Conservation (phyloP, 805 yeast species). For the Dipodascus geniculatus region DNA sequence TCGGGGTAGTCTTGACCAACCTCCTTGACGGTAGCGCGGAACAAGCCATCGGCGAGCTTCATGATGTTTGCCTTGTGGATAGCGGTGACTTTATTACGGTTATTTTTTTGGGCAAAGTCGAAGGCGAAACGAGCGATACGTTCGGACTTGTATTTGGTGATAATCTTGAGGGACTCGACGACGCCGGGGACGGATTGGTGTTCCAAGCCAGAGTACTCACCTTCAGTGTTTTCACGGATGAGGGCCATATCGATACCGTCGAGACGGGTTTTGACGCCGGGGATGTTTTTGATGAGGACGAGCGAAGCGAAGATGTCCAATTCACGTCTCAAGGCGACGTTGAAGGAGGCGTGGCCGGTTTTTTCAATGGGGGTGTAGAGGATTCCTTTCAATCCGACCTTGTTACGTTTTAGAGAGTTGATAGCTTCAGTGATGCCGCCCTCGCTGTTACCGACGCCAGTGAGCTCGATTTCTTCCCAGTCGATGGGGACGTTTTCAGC, state of each 20-base stretch:
- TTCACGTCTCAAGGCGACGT: conserved; percentile 94
- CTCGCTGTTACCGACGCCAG: conserved; percentile 42
- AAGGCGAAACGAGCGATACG: conserved; percentile 96
- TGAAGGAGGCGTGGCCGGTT: conserved; percentile 70
- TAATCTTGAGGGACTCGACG: conserved; percentile 90
- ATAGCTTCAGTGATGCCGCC: conserved; percentile 75
- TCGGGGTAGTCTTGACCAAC: conserved; percentile 79
- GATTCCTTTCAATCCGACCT: conserved; percentile 93
- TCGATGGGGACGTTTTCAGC: conserved; percentile 85
- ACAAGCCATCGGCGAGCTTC: conserved; percentile 97
- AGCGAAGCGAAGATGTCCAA: conserved; percentile 91
- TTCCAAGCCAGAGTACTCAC: conserved; percentile 98
- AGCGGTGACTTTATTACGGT: conserved; percentile 87
- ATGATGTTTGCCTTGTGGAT: conserved; percentile 98
- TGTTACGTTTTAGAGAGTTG: conserved; percentile 84
- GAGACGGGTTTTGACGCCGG: conserved; percentile 86
- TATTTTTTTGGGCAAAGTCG: conserved; percentile 86
- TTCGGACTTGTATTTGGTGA: conserved; percentile 90
- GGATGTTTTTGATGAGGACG: conserved; percentile 85
- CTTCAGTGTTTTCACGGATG: conserved; percentile 98
- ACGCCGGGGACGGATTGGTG: conserved; percentile 97
- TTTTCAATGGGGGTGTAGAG: conserved; percentile 81
- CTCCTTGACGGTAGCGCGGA: conserved; percentile 85
- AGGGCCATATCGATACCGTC: conserved; percentile 83
- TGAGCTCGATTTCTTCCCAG: conserved; percentile 63